These are phyloP conservation scores for Calonectria pseudoreteaudii DNA, from an alignment of 2,329 filamentous ascomycete species.

Conservation along the genomic window DNA sequence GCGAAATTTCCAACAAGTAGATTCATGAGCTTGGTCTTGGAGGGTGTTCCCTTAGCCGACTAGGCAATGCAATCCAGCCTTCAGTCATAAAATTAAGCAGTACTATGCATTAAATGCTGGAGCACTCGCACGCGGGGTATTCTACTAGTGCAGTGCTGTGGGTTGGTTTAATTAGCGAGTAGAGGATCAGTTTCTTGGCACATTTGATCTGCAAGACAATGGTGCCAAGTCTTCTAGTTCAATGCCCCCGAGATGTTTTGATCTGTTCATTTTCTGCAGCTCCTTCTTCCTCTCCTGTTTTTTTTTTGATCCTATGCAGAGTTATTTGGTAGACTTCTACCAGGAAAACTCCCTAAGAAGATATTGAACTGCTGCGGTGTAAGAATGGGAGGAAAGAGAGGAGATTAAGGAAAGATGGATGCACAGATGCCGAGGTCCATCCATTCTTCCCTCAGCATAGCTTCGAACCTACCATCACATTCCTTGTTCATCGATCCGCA, in stretches of 20 bases:
- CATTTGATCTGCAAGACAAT: background rate
- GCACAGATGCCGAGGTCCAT: background rate
- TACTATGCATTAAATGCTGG: too few relatives aligned
- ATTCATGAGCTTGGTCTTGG: too few relatives aligned
- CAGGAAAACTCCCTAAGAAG: background rate
- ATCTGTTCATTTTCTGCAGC: background rate
- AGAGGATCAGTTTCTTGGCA: background rate
- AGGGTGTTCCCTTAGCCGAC: too few relatives aligned
- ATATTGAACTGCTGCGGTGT: background rate
- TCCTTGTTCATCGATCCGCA: background rate
- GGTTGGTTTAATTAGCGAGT: background rate
- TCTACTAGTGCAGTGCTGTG: background rate
- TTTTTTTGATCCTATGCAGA: background rate
- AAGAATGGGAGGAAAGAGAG: background rate
- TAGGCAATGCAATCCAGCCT: too few relatives aligned
- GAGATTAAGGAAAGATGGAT: background rate
- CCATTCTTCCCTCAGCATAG: background rate
- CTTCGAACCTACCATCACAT: background rate
- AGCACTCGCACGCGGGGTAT: too few relatives aligned
- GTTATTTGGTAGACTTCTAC: background rate
- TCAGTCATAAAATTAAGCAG: too few relatives aligned
- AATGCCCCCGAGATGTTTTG: background rate
- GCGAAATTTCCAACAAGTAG: too few relatives aligned
- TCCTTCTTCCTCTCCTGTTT: too few relatives aligned
- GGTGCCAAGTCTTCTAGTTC: background rate